Evolutionary conservation across 2,329 filamentous ascomycete species (phyloP), one percentile per base, ranked within the genome.

Genomic region (Chalaropsis ovoidea): DNA sequence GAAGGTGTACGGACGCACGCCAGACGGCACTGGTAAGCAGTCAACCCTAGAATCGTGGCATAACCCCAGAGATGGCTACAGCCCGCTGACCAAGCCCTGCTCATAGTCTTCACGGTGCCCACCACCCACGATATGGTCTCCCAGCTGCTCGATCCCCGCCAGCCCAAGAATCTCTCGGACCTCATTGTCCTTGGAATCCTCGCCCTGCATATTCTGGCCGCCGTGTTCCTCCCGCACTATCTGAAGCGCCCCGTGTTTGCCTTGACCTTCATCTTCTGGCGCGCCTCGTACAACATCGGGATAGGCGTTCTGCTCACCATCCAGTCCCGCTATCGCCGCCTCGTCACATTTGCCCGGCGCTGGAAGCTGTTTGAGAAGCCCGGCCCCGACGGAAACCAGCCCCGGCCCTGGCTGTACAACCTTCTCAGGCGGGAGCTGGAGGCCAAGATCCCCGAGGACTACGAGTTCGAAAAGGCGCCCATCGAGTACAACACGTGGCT

Each of bases 401-500:
- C 90, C 7, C 83, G 89, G 67, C 90, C 93, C 42, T 85, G 83
- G 78, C 79, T 97, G 64, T 95, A 95, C 80, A 81, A 82, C 49
- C 81, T 95, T 69, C 80, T 99, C 71, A 95, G 96, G 76, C 81
- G 82, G 67, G 94, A 99, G 76, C 82, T 96, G 75, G 92, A 97
- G 77, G 88, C 90, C 71, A 97, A 99, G 78, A 95, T 99, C 69
- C 87, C 89, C 2, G 82, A 88, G 72, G 91, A 99, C 78, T 99
- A 97, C 79, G 86, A 86, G 69, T 96, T 99, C 73, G 92, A 95
- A 71, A 83, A 89, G 71, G 93, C 93, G 0, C 94, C 94, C 17
- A 81, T 97, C 75, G 94, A 99, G 81, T 99, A 97, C 82, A 99
- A 99, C 78, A 96, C 94, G 52, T 99, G 94, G 94, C 83, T 99